phyloP scores from a whole-genome alignment of 768 basidiomycete genomes.

The Lentinula aciculospora region DNA sequence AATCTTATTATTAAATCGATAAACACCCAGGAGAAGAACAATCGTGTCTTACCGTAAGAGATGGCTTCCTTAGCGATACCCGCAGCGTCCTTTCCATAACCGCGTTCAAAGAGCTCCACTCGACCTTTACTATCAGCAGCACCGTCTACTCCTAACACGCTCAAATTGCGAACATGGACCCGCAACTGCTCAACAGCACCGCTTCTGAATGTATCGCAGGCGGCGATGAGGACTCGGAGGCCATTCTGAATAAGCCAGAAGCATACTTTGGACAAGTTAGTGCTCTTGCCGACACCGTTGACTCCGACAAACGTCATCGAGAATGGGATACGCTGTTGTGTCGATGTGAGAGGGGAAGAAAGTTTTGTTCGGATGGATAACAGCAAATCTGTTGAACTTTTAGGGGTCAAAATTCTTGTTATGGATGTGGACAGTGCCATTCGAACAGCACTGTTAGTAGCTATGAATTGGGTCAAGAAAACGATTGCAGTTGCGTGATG shows the following conservation, averaged over 20 bases:
- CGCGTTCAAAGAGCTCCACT: slow-evolving; percentile 92
- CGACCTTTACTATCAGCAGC: slow-evolving; percentile 64
- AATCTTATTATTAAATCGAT: slow-evolving; percentile 6
- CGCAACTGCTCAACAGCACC: slow-evolving; percentile 97
- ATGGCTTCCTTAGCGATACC: slow-evolving; percentile 97
- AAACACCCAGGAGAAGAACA: not conserved
- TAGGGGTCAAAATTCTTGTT: slow-evolving; percentile 92
- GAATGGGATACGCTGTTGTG: slow-evolving; percentile 80
- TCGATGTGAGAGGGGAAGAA: slow-evolving; percentile 65
- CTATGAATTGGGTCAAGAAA: slow-evolving; percentile 33
- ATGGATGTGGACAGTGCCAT: slow-evolving; percentile 78
- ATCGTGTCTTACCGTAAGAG: slow-evolving; percentile 57
- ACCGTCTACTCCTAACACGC: slow-evolving; percentile 72
- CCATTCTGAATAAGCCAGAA: slow-evolving; percentile 99
- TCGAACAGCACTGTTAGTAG: slow-evolving; percentile 80
- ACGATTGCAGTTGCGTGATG: slow-evolving; percentile 7
- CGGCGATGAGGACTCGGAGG: slow-evolving; percentile 89
- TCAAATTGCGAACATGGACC: slow-evolving; percentile 92
- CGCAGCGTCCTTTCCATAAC: slow-evolving; percentile 99
- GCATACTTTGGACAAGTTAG: slow-evolving; percentile 95
- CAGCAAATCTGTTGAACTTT: slow-evolving; percentile 93
- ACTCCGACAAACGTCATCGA: slow-evolving; percentile 96
- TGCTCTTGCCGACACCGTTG: slow-evolving; percentile 98
- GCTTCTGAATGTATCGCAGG: slow-evolving; percentile 96
- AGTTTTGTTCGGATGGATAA: slow-evolving; percentile 90